Base-by-base conservation (phyloP, 805 yeast species). In the Cyberlindnera euphorbiae region DNA sequence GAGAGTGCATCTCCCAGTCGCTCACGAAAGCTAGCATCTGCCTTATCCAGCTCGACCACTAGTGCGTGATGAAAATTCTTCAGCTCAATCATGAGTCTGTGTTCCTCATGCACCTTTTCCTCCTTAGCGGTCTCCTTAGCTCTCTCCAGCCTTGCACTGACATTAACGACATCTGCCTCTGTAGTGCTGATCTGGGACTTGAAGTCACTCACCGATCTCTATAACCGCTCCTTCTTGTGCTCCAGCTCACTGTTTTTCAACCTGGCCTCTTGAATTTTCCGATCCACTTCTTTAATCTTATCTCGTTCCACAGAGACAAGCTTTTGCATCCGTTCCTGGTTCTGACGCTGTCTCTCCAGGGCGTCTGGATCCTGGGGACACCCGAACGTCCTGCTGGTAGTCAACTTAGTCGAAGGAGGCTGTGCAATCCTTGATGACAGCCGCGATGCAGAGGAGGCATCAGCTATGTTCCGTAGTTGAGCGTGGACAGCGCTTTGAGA, bases 11-110 rank as follows among this genome's bases (percentile, higher is more conserved):
- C 38, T 13, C 54, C 46, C 5, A 69, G 42, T 35, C 63, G 66
- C 17, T 57, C 24, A 14, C 44, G 41, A 19, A 41, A 23, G 26
- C 26, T 18, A 8, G 21, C 44, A n/a, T 57, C 52, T 25, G 66
- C 42, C 32, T 66, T 64, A 41, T 58, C 61, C 41, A 63, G 27
- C 59, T 60, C 33, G 49, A 53, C 25, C 44, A 49, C 13, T 55
- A 48, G 23, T 48, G 45, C 15, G 26, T 58, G 54, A 17, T 55
- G 46, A 28, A 51, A 49, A 25, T 66, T 66, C 33, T 58, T 50
- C 3, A 67, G 8, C 16, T 42, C 32, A 13, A 50, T 15, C 3
- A 39, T 33, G 11, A 30, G 24, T 47, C 44, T 32, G 23, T 44
- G 44, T 19, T 46, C 48, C 17, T 46, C 38, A 24, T 46, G 45